Base-by-base conservation (phyloP, 129 eudicot species). In the Helianthus tuberosus region DNA sequence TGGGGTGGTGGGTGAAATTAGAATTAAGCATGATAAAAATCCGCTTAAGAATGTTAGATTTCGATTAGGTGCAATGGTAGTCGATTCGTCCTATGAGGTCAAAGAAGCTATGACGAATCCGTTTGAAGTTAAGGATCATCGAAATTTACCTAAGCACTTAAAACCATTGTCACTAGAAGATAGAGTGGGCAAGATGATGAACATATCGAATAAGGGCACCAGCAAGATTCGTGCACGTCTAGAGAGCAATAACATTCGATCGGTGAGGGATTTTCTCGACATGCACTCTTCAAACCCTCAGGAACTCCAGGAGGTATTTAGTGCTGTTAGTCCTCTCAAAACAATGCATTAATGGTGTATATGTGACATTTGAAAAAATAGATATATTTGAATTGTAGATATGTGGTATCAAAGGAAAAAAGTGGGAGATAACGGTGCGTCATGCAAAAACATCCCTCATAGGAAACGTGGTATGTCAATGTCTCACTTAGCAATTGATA, bases 361-460 rank as follows among this genome's bases (percentile, higher is more conserved):
- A 73, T 73, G 2, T 1, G 6, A 27, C 60, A 5, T 2, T 73
- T 16, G 61, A 10, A 9, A 0, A 8, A 75, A 48, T 29, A 49
- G 53, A 53, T 23, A 4, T 39, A 51, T 52, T 51, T 23, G 49
- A 69, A 29, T 0, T 17, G 44, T 46, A 85, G 86, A 53, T 81
- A 2, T 66, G 66, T 25, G 48, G 71, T n/a, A 3, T 64, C 52
- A 32, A 64, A 64, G 68, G 73, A 41, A 81, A 64, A 54, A 77
- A n/a, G 23, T 85, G 83, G 84, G 73, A 70, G 58, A 38, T 4
- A 11, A 60, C 73, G 2, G 57, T 81, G n/a, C 46, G 53, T 8
- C 85, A 85, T 43, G 86, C 89, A 8, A 75, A 50, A 43, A 72
- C 72, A 75, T 64, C 83, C 73, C 74, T 23, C 73, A 6, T 2